Evolutionary conservation across 768 basidiomycete genomes (phyloP), one percentile per base, ranked within the genome.

Genomic region (Russula brevipes): DNA sequence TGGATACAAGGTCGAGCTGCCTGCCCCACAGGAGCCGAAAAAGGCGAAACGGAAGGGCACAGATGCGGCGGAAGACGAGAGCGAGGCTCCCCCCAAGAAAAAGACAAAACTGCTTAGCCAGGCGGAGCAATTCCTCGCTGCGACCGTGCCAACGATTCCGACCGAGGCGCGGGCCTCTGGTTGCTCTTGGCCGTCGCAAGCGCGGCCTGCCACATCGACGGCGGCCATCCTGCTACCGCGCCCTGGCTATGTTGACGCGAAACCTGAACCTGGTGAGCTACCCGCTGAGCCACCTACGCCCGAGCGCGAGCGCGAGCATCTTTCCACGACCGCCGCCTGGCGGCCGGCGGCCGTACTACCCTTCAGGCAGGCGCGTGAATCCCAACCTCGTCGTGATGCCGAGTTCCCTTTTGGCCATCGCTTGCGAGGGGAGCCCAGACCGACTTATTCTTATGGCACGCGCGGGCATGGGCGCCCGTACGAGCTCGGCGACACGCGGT

Each of bases 1-100:
- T 31, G 79, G 74, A 14, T 81, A 84, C 55, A 64, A 64, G 62
- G 66, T 68, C 30, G 74, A 76, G 1, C 77, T 78, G 66, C 76
- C 59, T 31, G 46, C 58, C 8, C 52, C 57, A 1, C 63, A 57
- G 39, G 57, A 64, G 31, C 31, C 73, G 42, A 64, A 59, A 33
- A 64, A 55, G 35, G 53, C 53, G 41, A 57, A 52, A 55, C 74
- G 74, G 57, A 70, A 38, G 65, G 31, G 60, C 16, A 53, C 63
- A 8, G 68, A 64, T 7, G 19, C n/a, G 1, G 11, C 8, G 3
- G 53, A 64, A 17, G 54, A 53, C 38, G 57, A 59, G 11, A 36
- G 45, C 14, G 46, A 44, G 9, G 17, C 8, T 16, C 5, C 45
- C 24, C 8, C 51, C 5, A 58, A 47, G 45, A 63, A 63, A 35